A percentile compares a stretch with the other conserved stretches of the same genome.
Conservation (phyloP, 371 early-diverging fungal genomes). For the Blastocladiella emersonii region DNA sequence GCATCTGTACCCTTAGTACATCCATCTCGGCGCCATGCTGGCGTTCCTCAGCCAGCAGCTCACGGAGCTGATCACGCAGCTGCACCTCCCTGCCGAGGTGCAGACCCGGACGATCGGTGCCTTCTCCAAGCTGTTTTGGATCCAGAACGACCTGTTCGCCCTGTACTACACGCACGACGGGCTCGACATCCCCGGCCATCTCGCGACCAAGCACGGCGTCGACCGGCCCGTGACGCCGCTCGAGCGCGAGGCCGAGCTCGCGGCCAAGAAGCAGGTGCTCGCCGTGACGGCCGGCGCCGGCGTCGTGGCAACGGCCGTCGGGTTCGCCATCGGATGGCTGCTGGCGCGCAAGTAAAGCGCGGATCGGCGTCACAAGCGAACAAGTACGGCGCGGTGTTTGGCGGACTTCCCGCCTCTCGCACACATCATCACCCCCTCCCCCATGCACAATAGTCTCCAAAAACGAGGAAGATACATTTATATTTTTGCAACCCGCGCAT, state of each 20-base stretch:
- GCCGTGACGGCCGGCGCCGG: neutral
- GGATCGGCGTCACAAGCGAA: too few relatives aligned
- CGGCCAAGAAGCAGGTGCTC: neutral
- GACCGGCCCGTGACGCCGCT: neutral
- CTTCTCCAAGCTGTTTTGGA: conserved; percentile 67
- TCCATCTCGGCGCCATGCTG: conserved; percentile 64
- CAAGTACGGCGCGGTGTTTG: too few relatives aligned
- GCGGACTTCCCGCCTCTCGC: too few relatives aligned
- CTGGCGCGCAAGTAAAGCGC: neutral
- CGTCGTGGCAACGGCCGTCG: neutral
- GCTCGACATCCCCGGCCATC: neutral
- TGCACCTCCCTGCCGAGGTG: conserved; percentile 35
- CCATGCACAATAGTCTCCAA: too few relatives aligned
- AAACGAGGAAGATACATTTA: too few relatives aligned
- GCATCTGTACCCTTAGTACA: too few relatives aligned
- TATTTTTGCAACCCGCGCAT: too few relatives aligned
- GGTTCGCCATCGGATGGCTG: neutral
- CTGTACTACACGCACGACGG: conserved; percentile 46
- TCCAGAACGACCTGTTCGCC: conserved; percentile 75
- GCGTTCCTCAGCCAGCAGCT: conserved; percentile 52
- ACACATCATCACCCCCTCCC: too few relatives aligned
- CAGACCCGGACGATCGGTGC: conserved; percentile 46
- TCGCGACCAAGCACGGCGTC: neutral
- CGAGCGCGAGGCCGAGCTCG: neutral
- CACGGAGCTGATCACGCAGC: conserved; percentile 39